These are phyloP conservation scores for Rubroboletus pulcherrimus DNA, from an alignment of 768 basidiomycete species.

Conservation along the genomic window DNA sequence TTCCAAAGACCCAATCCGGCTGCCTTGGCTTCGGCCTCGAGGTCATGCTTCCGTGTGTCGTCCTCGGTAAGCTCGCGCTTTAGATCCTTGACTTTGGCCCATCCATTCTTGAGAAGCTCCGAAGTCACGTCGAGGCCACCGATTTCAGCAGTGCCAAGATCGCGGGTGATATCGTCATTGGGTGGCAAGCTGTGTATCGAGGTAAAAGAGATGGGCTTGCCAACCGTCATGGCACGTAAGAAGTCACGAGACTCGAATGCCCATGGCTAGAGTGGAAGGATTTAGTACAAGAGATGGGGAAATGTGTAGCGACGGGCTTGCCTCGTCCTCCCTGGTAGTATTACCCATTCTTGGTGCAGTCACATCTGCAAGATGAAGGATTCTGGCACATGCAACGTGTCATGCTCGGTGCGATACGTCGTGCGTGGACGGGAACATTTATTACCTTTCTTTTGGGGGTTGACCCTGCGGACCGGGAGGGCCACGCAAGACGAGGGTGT, in stretches of 20 bases:
- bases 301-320: constrained; percentile 25
- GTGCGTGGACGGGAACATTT: background rate
- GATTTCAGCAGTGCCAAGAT: constrained; percentile 74
- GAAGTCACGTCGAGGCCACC: constrained; percentile 66
- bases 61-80: constrained; percentile 83
- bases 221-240: constrained; percentile 78
- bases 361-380: constrained; percentile 87
- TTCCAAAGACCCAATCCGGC: constrained; percentile 86
- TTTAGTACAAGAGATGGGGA: background rate
- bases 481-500: constrained; percentile 81
- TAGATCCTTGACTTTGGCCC: constrained; percentile 87
- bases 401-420: constrained; percentile 1
- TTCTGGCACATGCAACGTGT: constrained; percentile 40
- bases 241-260: constrained; percentile 94
- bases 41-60: constrained; percentile 63
- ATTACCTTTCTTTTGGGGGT: constrained; percentile 84
- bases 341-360: constrained; percentile 82
- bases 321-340: constrained; percentile 85
- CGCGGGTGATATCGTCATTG: constrained; percentile 73
- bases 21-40: constrained; percentile 72
- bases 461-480: constrained; percentile 78
- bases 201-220: constrained; percentile 85
- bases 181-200: constrained; percentile 77
- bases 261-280: constrained; percentile 55
- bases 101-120: constrained; percentile 84